Percentiles rank a stretch among this genome's conserved stretches.
phyloP scores from a whole-genome alignment of 2,329 filamentous ascomycete species.

The Polytolypa hystricis region DNA sequence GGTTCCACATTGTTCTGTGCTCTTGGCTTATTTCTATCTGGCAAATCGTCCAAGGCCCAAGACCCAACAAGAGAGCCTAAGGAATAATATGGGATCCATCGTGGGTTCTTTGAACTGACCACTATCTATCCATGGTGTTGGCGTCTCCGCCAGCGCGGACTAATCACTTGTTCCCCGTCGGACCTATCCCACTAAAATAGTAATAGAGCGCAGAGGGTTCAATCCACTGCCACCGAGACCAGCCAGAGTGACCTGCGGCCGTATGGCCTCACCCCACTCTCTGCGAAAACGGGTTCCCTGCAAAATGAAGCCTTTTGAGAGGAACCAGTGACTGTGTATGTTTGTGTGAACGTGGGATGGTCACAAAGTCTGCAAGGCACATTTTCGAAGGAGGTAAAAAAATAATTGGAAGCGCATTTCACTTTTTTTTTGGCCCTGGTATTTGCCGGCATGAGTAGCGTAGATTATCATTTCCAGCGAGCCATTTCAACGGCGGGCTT shows the following conservation, averaged over 20 bases:
- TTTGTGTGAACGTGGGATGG: background rate
- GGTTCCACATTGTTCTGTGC: conserved; percentile 2
- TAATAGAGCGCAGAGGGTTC: too few relatives aligned
- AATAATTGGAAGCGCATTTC: background rate
- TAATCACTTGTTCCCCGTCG: background rate
- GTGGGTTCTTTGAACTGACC: too few relatives aligned
- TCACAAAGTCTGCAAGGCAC: background rate
- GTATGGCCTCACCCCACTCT: too few relatives aligned
- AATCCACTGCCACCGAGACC: too few relatives aligned
- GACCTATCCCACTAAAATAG: background rate
- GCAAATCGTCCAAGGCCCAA: background rate
- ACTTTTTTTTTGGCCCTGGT: background rate
- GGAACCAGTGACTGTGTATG: too few relatives aligned
- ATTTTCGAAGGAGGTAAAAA: background rate
- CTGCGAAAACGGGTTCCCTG: too few relatives aligned
- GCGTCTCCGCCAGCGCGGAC: background rate
- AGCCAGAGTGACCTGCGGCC: too few relatives aligned
- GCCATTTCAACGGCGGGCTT: background rate
- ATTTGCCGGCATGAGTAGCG: too few relatives aligned
- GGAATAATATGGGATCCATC: background rate
- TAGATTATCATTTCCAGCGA: background rate
- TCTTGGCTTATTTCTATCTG: background rate
- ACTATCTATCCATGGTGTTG: too few relatives aligned
- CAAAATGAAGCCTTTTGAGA: too few relatives aligned
- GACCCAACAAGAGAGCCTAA: background rate